A percentile compares a stretch with the other conserved stretches of the same genome.
These are phyloP conservation scores for Neolentinus lepideus DNA, from an alignment of 1,284 basidiomycete genomes.

Conservation along the genomic window DNA sequence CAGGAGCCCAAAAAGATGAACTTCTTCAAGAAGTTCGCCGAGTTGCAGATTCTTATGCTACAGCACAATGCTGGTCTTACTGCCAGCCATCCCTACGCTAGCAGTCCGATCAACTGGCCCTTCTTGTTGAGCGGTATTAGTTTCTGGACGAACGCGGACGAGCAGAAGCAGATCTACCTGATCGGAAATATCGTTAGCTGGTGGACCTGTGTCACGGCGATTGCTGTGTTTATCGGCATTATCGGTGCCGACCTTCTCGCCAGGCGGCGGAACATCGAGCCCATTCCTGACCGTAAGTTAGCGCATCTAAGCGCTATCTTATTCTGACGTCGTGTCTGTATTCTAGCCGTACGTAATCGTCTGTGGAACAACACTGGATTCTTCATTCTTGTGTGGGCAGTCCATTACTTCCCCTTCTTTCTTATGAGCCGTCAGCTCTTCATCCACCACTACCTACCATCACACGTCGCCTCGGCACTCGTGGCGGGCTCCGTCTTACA, in stretches of 20 bases:
- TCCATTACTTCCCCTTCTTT: conserved; percentile 98
- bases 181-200: conserved; percentile 93
- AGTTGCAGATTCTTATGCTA: conserved; percentile 93
- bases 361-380: conserved; percentile 94
- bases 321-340: conserved; percentile 1
- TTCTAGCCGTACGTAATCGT: conserved; percentile 78
- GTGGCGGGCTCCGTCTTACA: conserved; percentile 89
- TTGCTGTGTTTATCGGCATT: conserved; percentile 88
- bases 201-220: conserved; percentile 86
- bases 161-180: conserved; percentile 91
- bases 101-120: conserved; percentile 94
- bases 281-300: conserved; percentile 80
- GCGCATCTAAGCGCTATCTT: too few relatives aligned
- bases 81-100: conserved; percentile 93
- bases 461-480: conserved; percentile 86
- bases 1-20: conserved; percentile 78
- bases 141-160: conserved; percentile 91
- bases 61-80: conserved; percentile 97
- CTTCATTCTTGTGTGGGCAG: conserved; percentile 91
- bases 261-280: conserved; percentile 76
- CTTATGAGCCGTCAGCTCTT: conserved; percentile 96
- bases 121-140: conserved; percentile 94
- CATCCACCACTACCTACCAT: conserved; percentile 97
- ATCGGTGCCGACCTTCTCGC: conserved; percentile 86
- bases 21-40: conserved; percentile 93